Evolutionary conservation across 495 filamentous ascomycete species (phyloP).

Genomic region (Annulohypoxylon moriforme): DNA sequence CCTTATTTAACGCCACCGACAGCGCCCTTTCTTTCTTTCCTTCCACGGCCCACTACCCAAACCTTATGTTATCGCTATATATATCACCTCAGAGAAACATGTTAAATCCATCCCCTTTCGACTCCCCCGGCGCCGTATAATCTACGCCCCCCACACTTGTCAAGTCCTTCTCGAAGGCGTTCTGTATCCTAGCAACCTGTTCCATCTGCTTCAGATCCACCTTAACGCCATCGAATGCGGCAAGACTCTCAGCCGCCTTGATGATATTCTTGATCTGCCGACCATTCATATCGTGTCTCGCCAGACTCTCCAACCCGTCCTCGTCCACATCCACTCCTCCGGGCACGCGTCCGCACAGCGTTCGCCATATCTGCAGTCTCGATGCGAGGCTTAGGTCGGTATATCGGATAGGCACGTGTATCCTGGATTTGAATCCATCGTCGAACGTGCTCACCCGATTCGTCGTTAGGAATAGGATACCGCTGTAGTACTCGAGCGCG

Average conservation of each 20-base stretch:
- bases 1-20: background rate
- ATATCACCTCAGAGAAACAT: constrained; percentile 48
- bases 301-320: constrained; percentile 55
- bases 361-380: constrained; percentile 59
- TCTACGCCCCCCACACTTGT: constrained; percentile 45
- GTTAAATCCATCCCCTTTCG: constrained; percentile 39
- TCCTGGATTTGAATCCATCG: constrained; percentile 56
- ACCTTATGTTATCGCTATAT: background rate
- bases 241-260: constrained; percentile 62
- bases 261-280: constrained; percentile 73
- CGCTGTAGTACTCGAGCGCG: constrained; percentile 60
- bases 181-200: constrained; percentile 50
- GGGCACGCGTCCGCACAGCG: constrained; percentile 53
- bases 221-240: constrained; percentile 46
- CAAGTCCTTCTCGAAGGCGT: constrained; percentile 52
- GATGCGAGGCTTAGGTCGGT: constrained; percentile 49
- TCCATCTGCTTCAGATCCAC: constrained; percentile 47
- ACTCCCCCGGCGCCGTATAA: constrained; percentile 49
- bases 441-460: constrained; percentile 60
- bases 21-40: background rate
- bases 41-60: no score
- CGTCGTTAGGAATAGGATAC: constrained; percentile 62
- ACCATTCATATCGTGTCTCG: constrained; percentile 65
- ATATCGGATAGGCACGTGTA: constrained; percentile 58
- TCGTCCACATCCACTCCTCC: constrained; percentile 57